Conservation (phyloP, 805 yeast species). For the Ogataea dorogensis region DNA sequence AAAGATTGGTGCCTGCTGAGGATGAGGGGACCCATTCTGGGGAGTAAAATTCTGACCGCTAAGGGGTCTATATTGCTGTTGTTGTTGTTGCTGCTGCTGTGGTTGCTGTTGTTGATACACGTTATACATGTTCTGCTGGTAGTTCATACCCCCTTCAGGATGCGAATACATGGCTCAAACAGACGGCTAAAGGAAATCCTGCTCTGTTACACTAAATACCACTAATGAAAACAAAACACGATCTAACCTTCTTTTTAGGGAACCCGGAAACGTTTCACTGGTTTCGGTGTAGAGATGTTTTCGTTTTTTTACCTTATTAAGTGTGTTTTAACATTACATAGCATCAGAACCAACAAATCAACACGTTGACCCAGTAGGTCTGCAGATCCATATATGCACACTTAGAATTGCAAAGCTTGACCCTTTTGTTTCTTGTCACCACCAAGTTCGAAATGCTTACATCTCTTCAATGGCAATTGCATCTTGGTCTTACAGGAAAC, state of each 20-base stretch:
- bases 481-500: conserved; percentile 97
- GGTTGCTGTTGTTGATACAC: conserved; percentile 32
- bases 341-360: conserved; percentile 4
- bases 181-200: neutral
- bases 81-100: conserved; percentile 30
- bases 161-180: conserved; percentile 11
- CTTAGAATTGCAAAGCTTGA: conserved; percentile 98
- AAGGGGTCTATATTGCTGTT: conserved; percentile 26
- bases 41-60: conserved; percentile 6
- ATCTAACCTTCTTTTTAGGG: conserved; percentile 6
- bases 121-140: conserved; percentile 22
- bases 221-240: conserved; percentile 19
- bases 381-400: conserved; percentile 16
- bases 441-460: conserved; percentile 99
- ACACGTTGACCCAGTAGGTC: conserved; percentile 5
- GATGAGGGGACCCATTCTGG: conserved; percentile 14
- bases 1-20: conserved; percentile 17
- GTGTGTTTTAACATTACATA: conserved; percentile 14
- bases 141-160: conserved; percentile 15
- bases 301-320: conserved; percentile 3
- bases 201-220: neutral
- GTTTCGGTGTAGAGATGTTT: conserved; percentile 8
- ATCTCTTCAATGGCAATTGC: conserved; percentile 97
- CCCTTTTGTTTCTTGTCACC: conserved; percentile 99
- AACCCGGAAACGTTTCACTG: neutral